Evolutionary conservation across 2,329 filamentous ascomycete species (phyloP).

Genomic region (Colletotrichum simmondsii): DNA sequence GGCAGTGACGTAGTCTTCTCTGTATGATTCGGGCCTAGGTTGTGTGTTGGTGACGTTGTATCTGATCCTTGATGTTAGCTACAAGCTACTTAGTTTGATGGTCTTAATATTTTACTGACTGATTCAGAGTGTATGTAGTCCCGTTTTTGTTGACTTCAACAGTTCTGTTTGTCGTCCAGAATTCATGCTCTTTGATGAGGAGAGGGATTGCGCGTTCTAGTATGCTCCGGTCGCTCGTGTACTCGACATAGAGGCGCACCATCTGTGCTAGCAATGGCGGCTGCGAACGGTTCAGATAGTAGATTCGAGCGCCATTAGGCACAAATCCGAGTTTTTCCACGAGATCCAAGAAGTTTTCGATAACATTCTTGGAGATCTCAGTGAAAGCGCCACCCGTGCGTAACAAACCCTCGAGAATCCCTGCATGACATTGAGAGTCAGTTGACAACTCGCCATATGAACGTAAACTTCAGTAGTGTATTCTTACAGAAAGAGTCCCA

Average conservation of each 20-base stretch:
- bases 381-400: constrained; percentile 73
- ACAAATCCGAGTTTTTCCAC: constrained; percentile 74
- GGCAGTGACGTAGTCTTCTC: constrained; percentile 74
- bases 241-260: constrained; percentile 72
- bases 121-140: constrained; percentile 65
- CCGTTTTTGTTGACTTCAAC: constrained; percentile 59
- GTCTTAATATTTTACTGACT: constrained; percentile 48
- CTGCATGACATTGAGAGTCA: constrained; percentile 47
- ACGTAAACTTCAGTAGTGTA: neutral
- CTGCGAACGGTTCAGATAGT: constrained; percentile 76
- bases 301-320: constrained; percentile 74
- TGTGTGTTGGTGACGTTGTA: constrained; percentile 73
- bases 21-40: constrained; percentile 74
- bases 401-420: constrained; percentile 73
- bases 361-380: constrained; percentile 72
- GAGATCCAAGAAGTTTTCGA: constrained; percentile 77
- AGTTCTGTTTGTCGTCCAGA: constrained; percentile 71
- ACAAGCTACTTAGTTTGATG: too few relatives aligned
- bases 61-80: constrained; percentile 39
- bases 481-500: constrained; percentile 69
- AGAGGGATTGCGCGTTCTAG: constrained; percentile 70
- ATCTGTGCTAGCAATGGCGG: constrained; percentile 74
- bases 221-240: constrained; percentile 72
- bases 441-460: neutral
- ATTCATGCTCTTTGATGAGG: constrained; percentile 71